Conservation (phyloP, 2,329 filamentous ascomycete genomes). For the Venturiaceae sp. region DNA sequence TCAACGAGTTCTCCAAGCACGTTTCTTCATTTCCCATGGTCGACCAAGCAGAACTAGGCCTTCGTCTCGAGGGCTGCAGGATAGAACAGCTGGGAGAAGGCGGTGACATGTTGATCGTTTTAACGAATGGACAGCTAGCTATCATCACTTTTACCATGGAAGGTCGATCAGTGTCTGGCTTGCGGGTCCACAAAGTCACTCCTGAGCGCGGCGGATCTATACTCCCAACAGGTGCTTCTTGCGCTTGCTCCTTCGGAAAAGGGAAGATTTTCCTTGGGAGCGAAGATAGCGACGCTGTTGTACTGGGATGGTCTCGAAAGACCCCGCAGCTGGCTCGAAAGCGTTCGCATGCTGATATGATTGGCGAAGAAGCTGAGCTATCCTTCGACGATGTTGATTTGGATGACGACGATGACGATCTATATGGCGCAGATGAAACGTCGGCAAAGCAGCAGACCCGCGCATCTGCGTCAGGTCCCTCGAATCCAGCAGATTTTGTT, state of each 20-base stretch:
- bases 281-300: constrained; percentile 68
- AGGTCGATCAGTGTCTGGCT: constrained; percentile 80
- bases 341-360: constrained; percentile 51
- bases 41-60: constrained; percentile 72
- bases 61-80: constrained; percentile 73
- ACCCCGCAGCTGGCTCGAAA: constrained; percentile 52
- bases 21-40: constrained; percentile 74
- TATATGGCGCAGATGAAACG: constrained; percentile 51
- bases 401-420: constrained; percentile 47
- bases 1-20: constrained; percentile 81
- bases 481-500: constrained; percentile 52
- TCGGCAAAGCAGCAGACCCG: constrained; percentile 25
- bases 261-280: constrained; percentile 76
- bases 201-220: constrained; percentile 53
- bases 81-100: constrained; percentile 70
- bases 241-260: constrained; percentile 57
- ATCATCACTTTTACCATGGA: constrained; percentile 78
- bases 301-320: constrained; percentile 71
- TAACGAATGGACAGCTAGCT: constrained; percentile 64
- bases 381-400: constrained; percentile 48
- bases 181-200: constrained; percentile 60
- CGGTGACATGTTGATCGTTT: constrained; percentile 75
- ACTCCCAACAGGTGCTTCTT: constrained; percentile 55
- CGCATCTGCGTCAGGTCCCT: constrained; percentile 25
- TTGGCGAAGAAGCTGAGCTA: constrained; percentile 37